phyloP scores from a whole-genome alignment of 257 asterid genomes.

The Leonotis leonurus region DNA sequence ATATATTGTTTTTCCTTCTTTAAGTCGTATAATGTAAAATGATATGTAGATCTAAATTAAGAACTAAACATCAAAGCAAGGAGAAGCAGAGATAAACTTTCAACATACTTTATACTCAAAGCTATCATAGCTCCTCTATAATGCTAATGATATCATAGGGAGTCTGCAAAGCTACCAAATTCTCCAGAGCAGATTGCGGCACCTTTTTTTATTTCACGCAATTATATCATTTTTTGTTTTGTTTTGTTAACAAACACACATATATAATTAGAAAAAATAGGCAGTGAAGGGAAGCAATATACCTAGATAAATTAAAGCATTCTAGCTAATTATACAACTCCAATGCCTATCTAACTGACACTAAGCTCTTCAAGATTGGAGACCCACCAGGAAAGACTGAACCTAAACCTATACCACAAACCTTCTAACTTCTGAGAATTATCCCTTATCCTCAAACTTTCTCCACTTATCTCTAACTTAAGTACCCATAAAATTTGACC shows the following conservation, averaged over 20 bases:
- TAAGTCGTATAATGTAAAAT: neutral
- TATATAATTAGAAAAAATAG: neutral
- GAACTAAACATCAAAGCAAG: neutral
- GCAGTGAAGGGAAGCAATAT: neutral
- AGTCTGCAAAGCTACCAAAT: neutral
- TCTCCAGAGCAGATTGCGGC: neutral
- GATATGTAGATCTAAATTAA: neutral
- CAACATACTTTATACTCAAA: neutral
- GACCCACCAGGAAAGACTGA: neutral
- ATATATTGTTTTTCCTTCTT: neutral
- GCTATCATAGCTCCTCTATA: neutral
- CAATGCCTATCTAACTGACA: neutral
- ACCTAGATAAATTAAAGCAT: neutral
- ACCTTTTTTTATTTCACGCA: neutral
- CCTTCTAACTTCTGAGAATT: neutral
- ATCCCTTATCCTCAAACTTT: neutral
- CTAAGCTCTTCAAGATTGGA: neutral
- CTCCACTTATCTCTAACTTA: neutral
- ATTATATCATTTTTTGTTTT: neutral
- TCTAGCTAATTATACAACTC: neutral
- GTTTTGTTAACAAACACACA: neutral
- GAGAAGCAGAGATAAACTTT: neutral
- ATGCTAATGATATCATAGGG: neutral
- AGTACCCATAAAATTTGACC: neutral
- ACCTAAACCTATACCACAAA: neutral